Percentiles rank a stretch among this genome's conserved stretches.
Evolutionary conservation across 2,329 filamentous ascomycete species (phyloP).

Genomic region (Fusarium concolor): DNA sequence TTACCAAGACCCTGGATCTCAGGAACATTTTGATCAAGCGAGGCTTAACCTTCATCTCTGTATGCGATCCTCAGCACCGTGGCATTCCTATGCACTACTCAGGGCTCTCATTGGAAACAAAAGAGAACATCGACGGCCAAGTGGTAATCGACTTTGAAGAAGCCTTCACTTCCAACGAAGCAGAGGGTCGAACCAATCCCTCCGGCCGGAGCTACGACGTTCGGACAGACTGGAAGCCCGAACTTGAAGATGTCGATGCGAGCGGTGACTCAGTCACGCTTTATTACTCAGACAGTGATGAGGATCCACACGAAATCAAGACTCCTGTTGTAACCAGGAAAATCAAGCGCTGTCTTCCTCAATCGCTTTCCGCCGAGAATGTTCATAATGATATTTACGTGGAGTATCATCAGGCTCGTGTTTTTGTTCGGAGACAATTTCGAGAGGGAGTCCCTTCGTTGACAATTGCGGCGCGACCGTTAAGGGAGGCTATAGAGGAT

Average conservation of each 20-base stretch:
- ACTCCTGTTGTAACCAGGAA: too few species aligned
- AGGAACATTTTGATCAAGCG: neutral
- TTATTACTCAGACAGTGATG: too few species aligned
- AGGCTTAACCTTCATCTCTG: neutral
- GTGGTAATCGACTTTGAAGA: neutral
- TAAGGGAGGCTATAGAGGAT: neutral
- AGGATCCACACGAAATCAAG: too few species aligned
- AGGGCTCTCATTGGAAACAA: neutral
- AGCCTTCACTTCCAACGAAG: neutral
- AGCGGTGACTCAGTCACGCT: neutral
- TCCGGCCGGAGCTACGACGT: neutral
- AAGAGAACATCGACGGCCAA: neutral
- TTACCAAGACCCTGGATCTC: fast-evolving
- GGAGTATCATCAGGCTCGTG: neutral
- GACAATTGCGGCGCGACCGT: neutral
- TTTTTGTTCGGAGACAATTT: neutral
- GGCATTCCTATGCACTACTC: neutral
- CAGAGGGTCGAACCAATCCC: neutral
- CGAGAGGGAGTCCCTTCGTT: neutral
- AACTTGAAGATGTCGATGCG: neutral
- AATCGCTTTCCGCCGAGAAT: neutral
- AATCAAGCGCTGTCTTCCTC: too few species aligned
- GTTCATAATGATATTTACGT: neutral
- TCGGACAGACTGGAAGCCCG: neutral
- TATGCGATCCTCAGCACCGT: neutral